Evolutionary conservation across 345 rosid genomes (phyloP).

Genomic region (Arabis hirsuta): DNA sequence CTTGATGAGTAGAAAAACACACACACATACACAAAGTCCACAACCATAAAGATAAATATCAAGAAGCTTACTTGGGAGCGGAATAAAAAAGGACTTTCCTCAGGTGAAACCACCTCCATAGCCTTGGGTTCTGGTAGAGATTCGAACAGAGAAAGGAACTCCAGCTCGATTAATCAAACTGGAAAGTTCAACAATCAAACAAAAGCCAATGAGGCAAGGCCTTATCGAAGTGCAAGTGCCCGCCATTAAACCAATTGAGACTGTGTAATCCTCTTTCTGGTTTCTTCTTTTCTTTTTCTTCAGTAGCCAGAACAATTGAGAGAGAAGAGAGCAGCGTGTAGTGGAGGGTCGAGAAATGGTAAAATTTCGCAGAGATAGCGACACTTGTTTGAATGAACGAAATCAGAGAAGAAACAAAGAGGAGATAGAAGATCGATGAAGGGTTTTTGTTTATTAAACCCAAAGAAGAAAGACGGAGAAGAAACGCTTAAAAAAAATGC

Average conservation of each 20-base stretch:
- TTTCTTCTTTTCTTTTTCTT: too few relatives aligned
- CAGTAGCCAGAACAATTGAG: too few relatives aligned
- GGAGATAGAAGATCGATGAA: too few relatives aligned
- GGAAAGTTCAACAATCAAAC: slow-evolving; percentile 49
- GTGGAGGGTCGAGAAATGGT: too few relatives aligned
- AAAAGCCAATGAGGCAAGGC: slow-evolving; percentile 56
- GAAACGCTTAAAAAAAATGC: too few relatives aligned
- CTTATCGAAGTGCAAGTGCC: slow-evolving; percentile 56
- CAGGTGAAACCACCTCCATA: slow-evolving; percentile 49
- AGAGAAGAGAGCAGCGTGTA: too few relatives aligned
- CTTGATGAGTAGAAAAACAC: background rate
- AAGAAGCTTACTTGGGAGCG: slow-evolving; percentile 52
- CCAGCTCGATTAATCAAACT: slow-evolving; percentile 46
- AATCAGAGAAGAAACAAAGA: too few relatives aligned
- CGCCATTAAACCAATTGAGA: slow-evolving; percentile 49
- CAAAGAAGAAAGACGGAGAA: too few relatives aligned
- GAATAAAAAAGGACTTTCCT: slow-evolving; percentile 84
- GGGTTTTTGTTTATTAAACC: too few relatives aligned
- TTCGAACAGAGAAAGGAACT: slow-evolving; percentile 56
- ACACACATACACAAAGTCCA: background rate
- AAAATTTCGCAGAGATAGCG: too few relatives aligned
- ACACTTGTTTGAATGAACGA: too few relatives aligned
- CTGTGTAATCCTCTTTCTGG: slow-evolving; percentile 24
- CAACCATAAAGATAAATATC: slow-evolving; percentile 3
- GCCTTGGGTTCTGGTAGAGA: slow-evolving; percentile 48